Conservation (phyloP, 2,329 filamentous ascomycete species). For the Cladosporium cucumerinum region DNA sequence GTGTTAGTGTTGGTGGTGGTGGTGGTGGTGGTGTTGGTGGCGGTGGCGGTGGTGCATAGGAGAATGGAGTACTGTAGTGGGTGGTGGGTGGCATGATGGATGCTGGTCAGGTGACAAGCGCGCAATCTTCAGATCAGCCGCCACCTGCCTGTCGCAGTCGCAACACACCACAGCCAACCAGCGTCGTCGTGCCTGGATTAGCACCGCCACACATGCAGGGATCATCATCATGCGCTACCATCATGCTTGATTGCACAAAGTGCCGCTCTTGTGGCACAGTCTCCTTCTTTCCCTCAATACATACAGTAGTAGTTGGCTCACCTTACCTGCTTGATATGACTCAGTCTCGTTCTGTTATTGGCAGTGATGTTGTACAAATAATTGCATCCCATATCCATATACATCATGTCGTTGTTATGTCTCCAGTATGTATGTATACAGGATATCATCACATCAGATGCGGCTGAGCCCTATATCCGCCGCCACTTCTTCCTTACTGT, state of each 20-base stretch:
- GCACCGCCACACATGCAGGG: neutral
- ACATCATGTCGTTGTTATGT: too few species aligned
- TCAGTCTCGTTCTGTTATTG: neutral
- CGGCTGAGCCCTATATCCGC: neutral
- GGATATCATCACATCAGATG: neutral
- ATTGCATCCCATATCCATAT: too few species aligned
- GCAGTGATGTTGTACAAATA: too few species aligned
- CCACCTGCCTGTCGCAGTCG: neutral
- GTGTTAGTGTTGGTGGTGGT: too few species aligned
- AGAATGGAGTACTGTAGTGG: neutral
- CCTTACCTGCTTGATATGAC: neutral
- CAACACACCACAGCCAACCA: neutral
- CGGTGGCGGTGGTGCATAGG: neutral
- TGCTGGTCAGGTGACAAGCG: neutral
- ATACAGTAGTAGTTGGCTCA: neutral
- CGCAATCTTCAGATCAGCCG: constrained; percentile 6
- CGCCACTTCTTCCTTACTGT: neutral
- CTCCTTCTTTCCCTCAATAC: neutral
- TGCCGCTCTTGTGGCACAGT: neutral
- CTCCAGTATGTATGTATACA: too few species aligned
- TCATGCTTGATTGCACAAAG: neutral
- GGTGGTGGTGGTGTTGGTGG: neutral
- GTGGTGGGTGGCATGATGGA: neutral
- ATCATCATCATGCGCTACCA: neutral
- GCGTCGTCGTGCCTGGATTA: neutral